Percentiles rank a stretch among this genome's conserved stretches.
These are phyloP conservation scores for Capsicum chinense DNA, from an alignment of 257 asterid species.

Conservation along the genomic window DNA sequence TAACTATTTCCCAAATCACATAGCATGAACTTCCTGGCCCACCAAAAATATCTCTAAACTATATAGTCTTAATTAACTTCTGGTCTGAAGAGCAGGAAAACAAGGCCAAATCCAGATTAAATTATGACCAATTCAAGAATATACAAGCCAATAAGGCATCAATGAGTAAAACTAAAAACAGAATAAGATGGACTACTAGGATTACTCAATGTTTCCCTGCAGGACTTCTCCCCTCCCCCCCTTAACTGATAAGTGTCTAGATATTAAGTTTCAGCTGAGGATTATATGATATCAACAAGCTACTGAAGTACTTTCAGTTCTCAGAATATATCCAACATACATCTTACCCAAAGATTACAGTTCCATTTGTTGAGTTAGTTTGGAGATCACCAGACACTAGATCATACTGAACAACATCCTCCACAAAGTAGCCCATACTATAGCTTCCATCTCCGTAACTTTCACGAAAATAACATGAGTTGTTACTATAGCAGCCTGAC, in stretches of 20 bases:
- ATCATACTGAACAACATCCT: conserved; percentile 89
- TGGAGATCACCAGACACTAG: conserved; percentile 94
- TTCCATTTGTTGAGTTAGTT: conserved; percentile 87
- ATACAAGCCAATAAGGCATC: background rate
- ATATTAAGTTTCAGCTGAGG: conserved; percentile 11
- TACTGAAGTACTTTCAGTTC: background rate
- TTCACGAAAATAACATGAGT: conserved; percentile 85
- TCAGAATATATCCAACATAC: conserved; percentile 23
- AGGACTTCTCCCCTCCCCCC: background rate
- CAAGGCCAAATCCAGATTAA: background rate
- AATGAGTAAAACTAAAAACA: background rate
- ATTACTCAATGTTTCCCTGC: background rate
- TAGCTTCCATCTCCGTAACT: conserved; percentile 92
- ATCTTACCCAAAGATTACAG: conserved; percentile 93
- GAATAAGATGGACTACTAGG: background rate
- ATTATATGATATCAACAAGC: conserved; percentile 14
- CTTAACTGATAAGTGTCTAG: conserved; percentile 18
- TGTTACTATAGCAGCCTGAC: conserved; percentile 67
- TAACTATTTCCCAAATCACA: background rate
- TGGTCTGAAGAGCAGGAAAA: background rate
- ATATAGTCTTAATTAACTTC: background rate
- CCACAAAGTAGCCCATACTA: conserved; percentile 93
- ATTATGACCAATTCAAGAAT: background rate
- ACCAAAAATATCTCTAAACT: background rate
- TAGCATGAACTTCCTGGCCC: background rate